Evolutionary conservation across 148 eudicot genomes (phyloP), one percentile per base, ranked within the genome.

Genomic region (Rhododendron griersonianum): DNA sequence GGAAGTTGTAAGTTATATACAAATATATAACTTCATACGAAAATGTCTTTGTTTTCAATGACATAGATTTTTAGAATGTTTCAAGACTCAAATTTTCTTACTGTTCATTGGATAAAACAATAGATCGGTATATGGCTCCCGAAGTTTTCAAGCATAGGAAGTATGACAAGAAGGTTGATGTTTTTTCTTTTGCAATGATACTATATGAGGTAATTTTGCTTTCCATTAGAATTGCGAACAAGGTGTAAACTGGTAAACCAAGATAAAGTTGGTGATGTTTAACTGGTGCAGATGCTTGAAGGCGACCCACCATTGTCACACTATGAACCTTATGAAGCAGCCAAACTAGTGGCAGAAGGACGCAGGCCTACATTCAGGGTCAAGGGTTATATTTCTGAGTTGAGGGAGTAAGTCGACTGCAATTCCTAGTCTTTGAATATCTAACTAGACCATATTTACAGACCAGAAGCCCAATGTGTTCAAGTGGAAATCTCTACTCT

Each of bases 61-160:
- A 39, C 6, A 85, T 0, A 55, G 61, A 5, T 55, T 55, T 16
- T 59, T 16, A 84, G 21, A 69, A 53, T 67, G 81, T 85, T 87
- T 81, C 50, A 44, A 74, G 33, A 28, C 81, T 81, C n/a, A 88
- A 5, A 78, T 16, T 71, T 23, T 80, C 50, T 78, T 78, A 6
- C 84, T 37, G 16, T 78, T 48, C 80, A 25, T 59, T 71, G 63
- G 78, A 89, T 89, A 35, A 87, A 84, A 86, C 78, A 82, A 78
- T 89, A 96, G 99, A 97, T 85, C 94, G 99, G 30, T 97, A 97
- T 84, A 97, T 97, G 99, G 99, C 99, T 79, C 99, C 99, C 84
- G 99, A 97, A 93, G 99, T 97, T 51, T 95, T 97, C 90, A 95
- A 90, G 91, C 99, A 97, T 88, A 89, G 94, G 85, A 97, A 94